Base-by-base conservation (phyloP, 2,329 filamentous ascomycete species). In the Daldinia sp. region DNA sequence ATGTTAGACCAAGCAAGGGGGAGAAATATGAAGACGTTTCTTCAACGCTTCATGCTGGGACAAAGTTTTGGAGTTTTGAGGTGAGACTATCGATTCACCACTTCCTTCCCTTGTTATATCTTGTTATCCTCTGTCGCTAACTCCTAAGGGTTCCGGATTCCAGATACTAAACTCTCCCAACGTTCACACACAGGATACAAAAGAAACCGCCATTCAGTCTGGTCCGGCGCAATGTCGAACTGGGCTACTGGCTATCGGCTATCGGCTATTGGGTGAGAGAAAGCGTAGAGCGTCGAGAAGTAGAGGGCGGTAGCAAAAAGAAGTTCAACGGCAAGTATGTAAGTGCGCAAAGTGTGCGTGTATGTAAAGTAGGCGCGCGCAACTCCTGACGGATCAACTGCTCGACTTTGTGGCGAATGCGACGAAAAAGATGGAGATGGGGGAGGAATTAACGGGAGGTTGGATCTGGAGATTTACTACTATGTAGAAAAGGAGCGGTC, bases 1-100 rank as follows among this genome's bases (percentile, higher is more conserved):
- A 73, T 73, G 71, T 67, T 61, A 71, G 39, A 73, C 64, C 63
- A 71, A 69, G 70, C 57, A 71, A 72, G 71, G 71, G 70, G 68
- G 58, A 49, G 7, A 32, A 27, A 25, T 45, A 45, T 47, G 61
- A 54, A 49, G 48, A 45, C 19, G 54, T 62, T 71, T 74, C 71
- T 72, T 74, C 64, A 72, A 66, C 67, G 55, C 59, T 57, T 61
- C 64, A 65, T 65, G 30, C 47, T 67, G 57, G 54, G 35, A 57
- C 61, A 61, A 54, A 58, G 45, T 58, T 50, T 50, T 19, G 45
- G 37, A 54, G n/a, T n/a, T 65, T 49, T 29, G 47, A 58, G 35
- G 58, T 62, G 61, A 63, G 61, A 64, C 64, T 58, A 47, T 58
- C 54, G 45, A 34, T 29, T 61, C 61, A 60, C 54, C 55, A 57